Evolutionary conservation across 2,329 filamentous ascomycete species (phyloP), one percentile per base, ranked within the genome.

Genomic region (Curvularia verruculosa): DNA sequence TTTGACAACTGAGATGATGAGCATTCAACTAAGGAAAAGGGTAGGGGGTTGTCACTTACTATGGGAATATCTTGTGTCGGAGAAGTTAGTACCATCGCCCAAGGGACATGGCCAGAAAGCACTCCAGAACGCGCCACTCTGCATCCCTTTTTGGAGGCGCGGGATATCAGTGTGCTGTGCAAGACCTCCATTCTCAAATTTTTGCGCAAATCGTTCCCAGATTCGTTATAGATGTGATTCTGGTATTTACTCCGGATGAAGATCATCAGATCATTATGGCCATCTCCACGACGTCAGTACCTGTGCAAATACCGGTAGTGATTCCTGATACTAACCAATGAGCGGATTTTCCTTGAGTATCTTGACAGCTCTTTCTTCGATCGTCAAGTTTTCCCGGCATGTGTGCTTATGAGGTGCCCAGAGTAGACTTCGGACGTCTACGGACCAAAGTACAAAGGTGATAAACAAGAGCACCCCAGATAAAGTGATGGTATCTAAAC

Each of bases 91-190:
- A 45, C 85, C 86, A 68, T 94, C 86, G 26, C 69, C 70, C 12
- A 56, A 23, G 0, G 93, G 92, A 70, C 93, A 97, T 0, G 85
- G 85, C 39, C 89, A 86, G 68, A 84, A 98, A 9, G 95, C 91
- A 72, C 89, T 93, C 94, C 93, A 97, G 74, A 97, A 97, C n/a
- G 90, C 88, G 53, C 92, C 94, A 37, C 92, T 92, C 60, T 89
- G 86, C 64, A 83, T 82, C 1, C 93, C 92, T 48, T 85, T 76
- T 34, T 84, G 82, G 46, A 96, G 82, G 5, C 93, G 86, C 1
- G 89, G 87, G 8, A 96, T 79, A 74, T 98, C 94, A 50, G 95
- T 89, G 64, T 98, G 90, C 3, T 82, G 82, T 0, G 75, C 70
- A 49, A 96, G 77, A 0, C 84, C 85, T 29, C 90, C 91, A 21